Conservation (phyloP, 371 early-diverging fungal species). For the Choanephora cucurbitarum region DNA sequence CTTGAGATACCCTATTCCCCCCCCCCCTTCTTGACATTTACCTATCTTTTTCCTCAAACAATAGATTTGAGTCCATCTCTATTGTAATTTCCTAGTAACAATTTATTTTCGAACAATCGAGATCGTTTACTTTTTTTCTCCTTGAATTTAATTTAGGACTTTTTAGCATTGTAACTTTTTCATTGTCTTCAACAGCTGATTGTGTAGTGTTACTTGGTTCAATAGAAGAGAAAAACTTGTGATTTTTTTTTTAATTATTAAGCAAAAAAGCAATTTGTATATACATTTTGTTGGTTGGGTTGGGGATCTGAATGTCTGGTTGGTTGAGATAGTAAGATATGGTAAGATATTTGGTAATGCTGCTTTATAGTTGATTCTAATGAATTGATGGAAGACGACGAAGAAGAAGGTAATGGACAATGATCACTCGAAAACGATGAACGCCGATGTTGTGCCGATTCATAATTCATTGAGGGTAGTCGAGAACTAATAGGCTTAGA, state of each 20-base stretch:
- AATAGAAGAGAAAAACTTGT: background rate
- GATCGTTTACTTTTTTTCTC: too few species aligned
- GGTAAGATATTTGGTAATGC: background rate
- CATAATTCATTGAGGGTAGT: conserved; percentile 7
- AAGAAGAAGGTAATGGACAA: conserved; percentile 9
- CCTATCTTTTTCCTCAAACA: too few species aligned
- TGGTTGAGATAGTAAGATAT: background rate
- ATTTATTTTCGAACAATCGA: too few species aligned
- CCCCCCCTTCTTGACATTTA: too few species aligned
- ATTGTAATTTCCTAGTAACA: too few species aligned
- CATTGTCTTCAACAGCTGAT: too few species aligned
- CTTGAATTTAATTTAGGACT: too few species aligned
- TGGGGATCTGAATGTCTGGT: background rate
- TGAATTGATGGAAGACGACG: conserved; percentile 9
- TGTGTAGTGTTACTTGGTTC: too few species aligned
- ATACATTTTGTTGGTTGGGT: conserved; percentile 16
- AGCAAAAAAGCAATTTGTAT: conserved; percentile 11
- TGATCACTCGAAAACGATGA: conserved; percentile 9
- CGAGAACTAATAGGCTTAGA: conserved; percentile 24
- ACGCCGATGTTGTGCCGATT: conserved; percentile 19
- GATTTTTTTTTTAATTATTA: conserved; percentile 1
- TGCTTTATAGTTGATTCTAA: background rate
- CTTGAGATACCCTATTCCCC: too few species aligned
- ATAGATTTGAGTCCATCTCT: too few species aligned
- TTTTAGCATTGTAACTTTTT: too few species aligned